Conservation (phyloP, 164 flowering plant species). For the Taxillus chinensis region DNA sequence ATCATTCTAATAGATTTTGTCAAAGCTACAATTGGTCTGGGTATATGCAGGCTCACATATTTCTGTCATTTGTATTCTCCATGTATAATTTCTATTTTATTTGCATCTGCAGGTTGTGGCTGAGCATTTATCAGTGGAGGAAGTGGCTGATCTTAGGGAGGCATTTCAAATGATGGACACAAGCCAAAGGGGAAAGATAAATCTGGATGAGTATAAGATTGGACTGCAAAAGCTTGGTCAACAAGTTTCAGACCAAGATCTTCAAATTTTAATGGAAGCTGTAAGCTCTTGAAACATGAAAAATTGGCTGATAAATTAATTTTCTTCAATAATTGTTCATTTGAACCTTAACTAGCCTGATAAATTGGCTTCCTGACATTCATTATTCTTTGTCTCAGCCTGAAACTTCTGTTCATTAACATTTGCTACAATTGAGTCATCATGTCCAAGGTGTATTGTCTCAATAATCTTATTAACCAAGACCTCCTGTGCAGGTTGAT, state of each 20-base stretch:
- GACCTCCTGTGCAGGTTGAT: slow-evolving; percentile 40
- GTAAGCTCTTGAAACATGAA: slow-evolving; percentile 30
- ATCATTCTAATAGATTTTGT: too few relatives aligned
- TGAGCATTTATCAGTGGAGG: slow-evolving; percentile 83
- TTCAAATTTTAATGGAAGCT: slow-evolving; percentile 78
- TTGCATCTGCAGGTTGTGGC: slow-evolving; percentile 55
- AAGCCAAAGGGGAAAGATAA: slow-evolving; percentile 54
- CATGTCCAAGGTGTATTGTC: not conserved
- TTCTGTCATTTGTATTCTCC: too few relatives aligned
- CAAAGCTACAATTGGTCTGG: not conserved
- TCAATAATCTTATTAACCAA: not conserved
- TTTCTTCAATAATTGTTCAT: too few relatives aligned
- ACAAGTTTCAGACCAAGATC: slow-evolving; percentile 59
- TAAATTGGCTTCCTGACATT: too few relatives aligned
- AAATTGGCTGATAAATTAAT: too few relatives aligned
- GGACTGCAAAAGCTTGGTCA: slow-evolving; percentile 81
- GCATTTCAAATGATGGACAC: slow-evolving; percentile 72
- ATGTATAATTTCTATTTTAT: not conserved
- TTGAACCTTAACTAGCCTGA: too few relatives aligned
- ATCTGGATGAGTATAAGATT: slow-evolving; percentile 45
- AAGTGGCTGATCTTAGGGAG: slow-evolving; percentile 87
- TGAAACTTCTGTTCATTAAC: not conserved
- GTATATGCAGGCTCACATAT: not conserved
- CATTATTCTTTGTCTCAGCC: not conserved
- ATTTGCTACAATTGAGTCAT: not conserved